phyloP scores from a whole-genome alignment of 345 rosid genomes.

The Dimocarpus longan region DNA sequence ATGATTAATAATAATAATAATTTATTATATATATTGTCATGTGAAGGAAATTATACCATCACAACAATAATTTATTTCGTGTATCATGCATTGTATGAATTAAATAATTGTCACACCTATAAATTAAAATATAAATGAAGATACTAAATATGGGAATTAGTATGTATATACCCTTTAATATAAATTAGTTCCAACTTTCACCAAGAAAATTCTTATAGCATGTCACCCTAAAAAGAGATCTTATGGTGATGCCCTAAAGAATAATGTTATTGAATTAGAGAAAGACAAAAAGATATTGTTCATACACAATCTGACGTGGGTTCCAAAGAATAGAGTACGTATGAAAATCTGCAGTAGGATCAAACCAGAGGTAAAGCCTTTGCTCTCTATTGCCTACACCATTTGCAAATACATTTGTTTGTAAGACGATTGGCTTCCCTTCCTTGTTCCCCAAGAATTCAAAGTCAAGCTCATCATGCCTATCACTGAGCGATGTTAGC shows the following conservation, averaged over 20 bases:
- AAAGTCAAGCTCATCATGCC: constrained; percentile 69
- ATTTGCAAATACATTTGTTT: constrained; percentile 59
- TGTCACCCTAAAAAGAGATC: not conserved
- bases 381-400: constrained; percentile 69
- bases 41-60: too few relatives aligned
- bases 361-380: constrained; percentile 63
- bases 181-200: too few relatives aligned
- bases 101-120: too few relatives aligned
- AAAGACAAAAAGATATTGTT: not conserved
- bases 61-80: too few relatives aligned
- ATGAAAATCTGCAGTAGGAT: constrained; percentile 60
- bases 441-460: constrained; percentile 69
- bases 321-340: constrained; percentile 72
- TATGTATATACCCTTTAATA: too few relatives aligned
- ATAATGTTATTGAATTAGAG: not conserved
- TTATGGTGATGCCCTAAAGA: too few relatives aligned
- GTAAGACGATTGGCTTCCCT: constrained; percentile 55
- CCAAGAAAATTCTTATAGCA: too few relatives aligned
- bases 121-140: too few relatives aligned
- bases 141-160: too few relatives aligned
- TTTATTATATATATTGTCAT: too few relatives aligned
- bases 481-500: constrained; percentile 46
- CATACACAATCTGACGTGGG: constrained; percentile 70
- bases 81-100: too few relatives aligned
- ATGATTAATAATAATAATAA: too few relatives aligned